Evolutionary conservation across 1,139 yeast genomes (phyloP).

Genomic region (Kluyveromyces sp.): DNA sequence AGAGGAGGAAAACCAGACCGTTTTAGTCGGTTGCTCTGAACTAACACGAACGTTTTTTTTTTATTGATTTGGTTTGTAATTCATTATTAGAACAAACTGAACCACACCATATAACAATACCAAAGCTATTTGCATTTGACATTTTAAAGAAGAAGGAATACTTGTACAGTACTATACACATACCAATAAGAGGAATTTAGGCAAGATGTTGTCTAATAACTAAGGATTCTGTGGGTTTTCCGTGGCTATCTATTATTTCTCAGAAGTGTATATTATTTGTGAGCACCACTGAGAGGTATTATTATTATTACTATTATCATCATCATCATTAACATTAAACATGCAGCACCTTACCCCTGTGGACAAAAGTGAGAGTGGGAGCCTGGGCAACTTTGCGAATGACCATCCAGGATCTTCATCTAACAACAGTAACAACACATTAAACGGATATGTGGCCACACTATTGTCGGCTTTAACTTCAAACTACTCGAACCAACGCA

Average conservation of each 20-base stretch:
- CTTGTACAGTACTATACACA: background rate
- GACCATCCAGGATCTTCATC: background rate
- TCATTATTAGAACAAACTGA: no score
- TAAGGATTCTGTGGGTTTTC: background rate
- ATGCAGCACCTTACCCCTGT: conserved; percentile 5
- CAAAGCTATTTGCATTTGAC: no score
- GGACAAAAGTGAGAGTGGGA: background rate
- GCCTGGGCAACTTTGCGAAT: background rate
- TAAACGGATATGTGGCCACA: conserved; percentile 5
- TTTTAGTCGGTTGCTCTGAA: no score
- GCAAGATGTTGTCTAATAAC: background rate
- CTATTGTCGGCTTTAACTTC: conserved; percentile 10
- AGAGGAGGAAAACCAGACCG: no score
- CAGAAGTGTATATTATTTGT: background rate
- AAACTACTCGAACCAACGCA: conserved; percentile 9
- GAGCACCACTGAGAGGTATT: background rate
- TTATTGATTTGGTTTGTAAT: no score
- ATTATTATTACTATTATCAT: background rate
- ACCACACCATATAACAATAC: no score
- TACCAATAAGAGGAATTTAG: background rate
- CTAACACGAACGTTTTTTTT: no score
- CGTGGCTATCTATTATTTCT: background rate
- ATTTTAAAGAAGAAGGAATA: no score
- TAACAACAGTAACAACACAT: background rate
- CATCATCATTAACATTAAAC: no score